Base-by-base conservation (phyloP, 2,329 filamentous ascomycete species). In the Xylariaceae sp. region DNA sequence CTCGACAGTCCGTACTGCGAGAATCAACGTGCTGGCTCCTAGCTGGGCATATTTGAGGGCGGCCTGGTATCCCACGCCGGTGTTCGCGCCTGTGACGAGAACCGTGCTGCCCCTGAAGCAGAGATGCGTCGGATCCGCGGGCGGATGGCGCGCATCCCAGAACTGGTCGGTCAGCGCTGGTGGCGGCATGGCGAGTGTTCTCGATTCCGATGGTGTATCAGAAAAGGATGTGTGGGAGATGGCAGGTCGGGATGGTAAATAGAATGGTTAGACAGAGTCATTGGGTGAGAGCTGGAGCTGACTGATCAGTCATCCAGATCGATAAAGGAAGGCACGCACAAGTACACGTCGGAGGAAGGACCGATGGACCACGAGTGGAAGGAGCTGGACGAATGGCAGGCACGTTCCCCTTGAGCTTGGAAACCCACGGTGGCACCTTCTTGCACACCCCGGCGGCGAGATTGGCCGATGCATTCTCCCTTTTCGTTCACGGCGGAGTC, bases 11-110 rank as follows among this genome's bases (percentile, higher is more conserved):
- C 79, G 76, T 6, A 76, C 77, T 4, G 73, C 77, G 17, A 82
- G 74, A 23, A 82, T 77, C 15, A 82, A 68, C 3, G 66, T 72
- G 6, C 73, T 69, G 1, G 76, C 73, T 2, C 75, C 74, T 5
- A 78, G 72, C 8, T 71, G 70, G 4, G 76, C 73, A 50, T 78
- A 74, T 64, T 81, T 80, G 61, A 76, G 70, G 1, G 78, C 77
- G 4, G 80, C 77, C 64, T 80, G 77, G 18, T 78, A 73, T 0
- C 80, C 80, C 11, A 83, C 68, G 3, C 80, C 80, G 1, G 76
- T 74, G 48, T 78, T 82, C 8, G 77, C 77, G 18, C 80, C 80
- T 5, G 80, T 81, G 13, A 82, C 66, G 7, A 82, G 69, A 2
- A 81, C 74, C 0, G 75, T 60, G 48, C 63, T 68, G 44, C 59